Evolutionary conservation across 768 basidiomycete genomes (phyloP).

Genomic region (Leccinum subgranulosum): DNA sequence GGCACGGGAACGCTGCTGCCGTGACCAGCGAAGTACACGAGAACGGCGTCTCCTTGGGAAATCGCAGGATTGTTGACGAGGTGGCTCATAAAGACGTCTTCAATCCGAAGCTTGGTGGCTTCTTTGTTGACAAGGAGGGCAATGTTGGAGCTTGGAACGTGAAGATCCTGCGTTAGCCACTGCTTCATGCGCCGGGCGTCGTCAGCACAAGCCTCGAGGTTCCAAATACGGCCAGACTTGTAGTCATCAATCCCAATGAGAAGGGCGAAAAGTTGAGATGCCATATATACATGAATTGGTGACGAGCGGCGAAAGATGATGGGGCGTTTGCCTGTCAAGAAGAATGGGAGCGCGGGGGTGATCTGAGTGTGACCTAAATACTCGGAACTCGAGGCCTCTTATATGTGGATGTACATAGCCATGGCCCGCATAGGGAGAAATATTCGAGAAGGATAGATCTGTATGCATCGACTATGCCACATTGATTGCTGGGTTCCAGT

Average conservation of each 20-base stretch:
- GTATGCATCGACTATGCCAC: slow-evolving; percentile 2
- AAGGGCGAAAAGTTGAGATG: slow-evolving; percentile 56
- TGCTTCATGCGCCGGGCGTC: slow-evolving; percentile 58
- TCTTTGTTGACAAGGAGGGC: slow-evolving; percentile 53
- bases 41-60: slow-evolving; percentile 57
- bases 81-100: slow-evolving; percentile 58
- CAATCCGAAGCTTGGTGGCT: slow-evolving; percentile 61
- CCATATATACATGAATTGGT: slow-evolving; percentile 31
- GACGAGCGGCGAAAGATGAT: not conserved
- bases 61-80: slow-evolving; percentile 61
- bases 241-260: slow-evolving; percentile 70
- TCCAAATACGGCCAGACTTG: slow-evolving; percentile 62
- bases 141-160: slow-evolving; percentile 58
- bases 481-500: slow-evolving; percentile 2
- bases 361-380: slow-evolving; percentile 6
- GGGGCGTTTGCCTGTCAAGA: slow-evolving; percentile 9
- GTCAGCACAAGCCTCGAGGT: slow-evolving; percentile 61
- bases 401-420: slow-evolving; percentile 16
- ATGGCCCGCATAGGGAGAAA: not conserved
- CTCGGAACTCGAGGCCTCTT: slow-evolving; percentile 6
- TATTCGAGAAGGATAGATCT: not conserved
- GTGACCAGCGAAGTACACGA: slow-evolving; percentile 75
- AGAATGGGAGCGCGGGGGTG: slow-evolving; percentile 2
- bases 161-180: slow-evolving; percentile 55
- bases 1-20: slow-evolving; percentile 60